Percentiles rank a stretch among this genome's conserved stretches.
Conservation (phyloP, 208 protist species). For the Acanthamoeba healyi region DNA sequence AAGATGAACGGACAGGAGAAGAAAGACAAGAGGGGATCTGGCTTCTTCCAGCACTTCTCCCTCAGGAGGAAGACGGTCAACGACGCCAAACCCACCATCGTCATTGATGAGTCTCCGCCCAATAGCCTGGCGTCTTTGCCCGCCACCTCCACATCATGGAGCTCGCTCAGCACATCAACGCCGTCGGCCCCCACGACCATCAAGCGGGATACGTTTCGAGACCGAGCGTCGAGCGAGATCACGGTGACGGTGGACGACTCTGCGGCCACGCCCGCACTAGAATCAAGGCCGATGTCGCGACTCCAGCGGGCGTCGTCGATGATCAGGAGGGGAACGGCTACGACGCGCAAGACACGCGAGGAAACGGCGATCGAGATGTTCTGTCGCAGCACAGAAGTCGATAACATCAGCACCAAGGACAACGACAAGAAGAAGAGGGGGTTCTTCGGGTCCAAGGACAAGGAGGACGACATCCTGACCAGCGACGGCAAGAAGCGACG, state of each 20-base stretch:
- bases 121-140: not conserved
- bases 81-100: not conserved
- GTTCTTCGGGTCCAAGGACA: too few species aligned
- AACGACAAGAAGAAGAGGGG: not conserved
- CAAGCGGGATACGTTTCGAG: not conserved
- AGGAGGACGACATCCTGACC: too few species aligned
- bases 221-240: not conserved
- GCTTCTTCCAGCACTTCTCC: conserved; percentile 33
- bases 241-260: not conserved
- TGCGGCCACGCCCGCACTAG: not conserved
- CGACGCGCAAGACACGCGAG: not conserved
- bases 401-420: not conserved
- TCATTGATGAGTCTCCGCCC: not conserved
- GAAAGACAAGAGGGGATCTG: not conserved
- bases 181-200: not conserved
- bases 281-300: not conserved
- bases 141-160: not conserved
- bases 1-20: not conserved
- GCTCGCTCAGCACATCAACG: not conserved
- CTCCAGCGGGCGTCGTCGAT: conserved; percentile 21
- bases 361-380: conserved; percentile 13
- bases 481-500: not conserved
- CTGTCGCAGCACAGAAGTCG: not conserved
- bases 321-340: not conserved
- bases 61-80: not conserved